Evolutionary conservation across 306 rosid species (phyloP).

Genomic region (Hylodesmum podocarpum): DNA sequence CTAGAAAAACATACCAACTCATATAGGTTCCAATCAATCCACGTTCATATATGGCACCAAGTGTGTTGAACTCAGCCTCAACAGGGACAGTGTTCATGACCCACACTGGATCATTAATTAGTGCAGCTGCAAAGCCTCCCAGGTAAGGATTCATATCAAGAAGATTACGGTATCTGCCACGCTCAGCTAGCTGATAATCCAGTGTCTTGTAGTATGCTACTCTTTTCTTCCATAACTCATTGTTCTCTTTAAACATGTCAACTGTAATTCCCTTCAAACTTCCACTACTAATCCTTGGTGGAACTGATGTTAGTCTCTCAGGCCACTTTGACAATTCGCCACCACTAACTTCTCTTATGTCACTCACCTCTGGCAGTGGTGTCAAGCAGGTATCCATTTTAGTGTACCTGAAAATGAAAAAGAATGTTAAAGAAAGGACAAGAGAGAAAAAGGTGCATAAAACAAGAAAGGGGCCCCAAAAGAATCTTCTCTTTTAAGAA

Average conservation of each 20-base stretch:
- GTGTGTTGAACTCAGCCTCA: conserved; percentile 72
- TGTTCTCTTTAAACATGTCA: conserved; percentile 53
- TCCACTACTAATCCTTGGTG: conserved; percentile 83
- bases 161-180: conserved; percentile 71
- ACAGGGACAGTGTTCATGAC: conserved; percentile 87
- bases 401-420: conserved; percentile 60
- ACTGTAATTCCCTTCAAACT: conserved; percentile 60
- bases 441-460: not conserved
- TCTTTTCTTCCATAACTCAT: conserved; percentile 76
- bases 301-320: conserved; percentile 63
- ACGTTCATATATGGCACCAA: conserved; percentile 81
- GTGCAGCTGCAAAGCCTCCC: conserved; percentile 94
- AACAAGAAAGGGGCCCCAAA: not conserved
- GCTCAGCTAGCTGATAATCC: conserved; percentile 70
- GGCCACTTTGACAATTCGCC: conserved; percentile 82
- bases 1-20: conserved; percentile 59
- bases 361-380: conserved; percentile 72
- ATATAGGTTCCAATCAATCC: conserved; percentile 94
- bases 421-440: not conserved
- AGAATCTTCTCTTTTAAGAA: conserved; percentile 23
- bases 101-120: conserved; percentile 75
- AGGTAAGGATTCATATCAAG: conserved; percentile 87
- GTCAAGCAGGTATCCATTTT: conserved; percentile 81
- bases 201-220: conserved; percentile 72
- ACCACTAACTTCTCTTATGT: conserved; percentile 59